Base-by-base conservation (phyloP, 306 rosid genomes). In the Coriaria nepalensis region DNA sequence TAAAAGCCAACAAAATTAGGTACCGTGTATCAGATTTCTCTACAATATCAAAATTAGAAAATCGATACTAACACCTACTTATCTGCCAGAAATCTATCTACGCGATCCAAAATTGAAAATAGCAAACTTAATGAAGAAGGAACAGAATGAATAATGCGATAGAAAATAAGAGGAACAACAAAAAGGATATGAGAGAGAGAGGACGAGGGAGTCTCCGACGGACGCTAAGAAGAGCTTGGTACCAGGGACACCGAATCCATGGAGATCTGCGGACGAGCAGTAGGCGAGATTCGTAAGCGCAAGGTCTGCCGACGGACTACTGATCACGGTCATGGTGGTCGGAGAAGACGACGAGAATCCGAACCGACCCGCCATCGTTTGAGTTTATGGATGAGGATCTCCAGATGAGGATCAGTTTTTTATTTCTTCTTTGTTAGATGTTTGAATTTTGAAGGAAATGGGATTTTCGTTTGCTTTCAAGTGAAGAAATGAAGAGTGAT, bases 121-220 rank as follows among this genome's bases (percentile, higher is more conserved):
- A 43, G 14, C 2, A n/a, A 35, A 56, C 9, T 34, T 42, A 12
- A 8, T 9, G 14, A 51, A 15, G 29, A 9, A 1, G 11, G 40
- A 61, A 50, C 6, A 20, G 4, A 36, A 45, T 13, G 48, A 48
- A 56, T 45, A 42, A 5, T 2, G 36, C 14, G 7, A 33, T 34
- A 2, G 14, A 38, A 37, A 38, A 20, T 33, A 47, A 53, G 29
- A 6, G 33, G 10, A 6, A 49, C 0, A 2, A 2, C 7, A 4
- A 7, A 35, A 72, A 76, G 95, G 98, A 90, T 90, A 90, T 90
- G 76, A 53, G 41, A 90, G 67, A 42, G 94, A 57, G 62, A 81
- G 86, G 42, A 82, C 86, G 64, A 77, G 74, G 15, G 78, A 71
- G 51, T 81, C 90, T 50, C 55, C 82, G 45, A 90, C 6, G 11